phyloP scores from a whole-genome alignment of 1,284 basidiomycete species.

The Malassezia equina region DNA sequence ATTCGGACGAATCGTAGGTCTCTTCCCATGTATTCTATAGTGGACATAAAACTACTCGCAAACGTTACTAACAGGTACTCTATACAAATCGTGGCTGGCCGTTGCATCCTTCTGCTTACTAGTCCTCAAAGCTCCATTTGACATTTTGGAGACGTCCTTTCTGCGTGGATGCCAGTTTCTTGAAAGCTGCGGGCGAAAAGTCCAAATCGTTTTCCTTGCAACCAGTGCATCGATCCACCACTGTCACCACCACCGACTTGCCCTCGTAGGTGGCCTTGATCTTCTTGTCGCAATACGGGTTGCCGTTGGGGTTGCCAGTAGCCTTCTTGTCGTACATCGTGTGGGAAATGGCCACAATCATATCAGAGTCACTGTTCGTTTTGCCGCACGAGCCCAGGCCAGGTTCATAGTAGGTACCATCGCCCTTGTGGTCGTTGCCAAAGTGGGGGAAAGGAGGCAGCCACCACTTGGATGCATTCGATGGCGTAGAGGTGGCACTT shows the following conservation, averaged over 20 bases:
- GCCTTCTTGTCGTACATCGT: conserved; percentile 29
- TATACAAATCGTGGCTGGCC: neutral
- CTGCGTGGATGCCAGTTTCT: conserved; percentile 20
- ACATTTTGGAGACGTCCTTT: conserved; percentile 27
- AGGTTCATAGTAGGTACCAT: conserved; percentile 35
- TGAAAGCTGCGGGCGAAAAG: conserved; percentile 30
- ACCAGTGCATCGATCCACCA: conserved; percentile 35
- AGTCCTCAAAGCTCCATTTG: conserved; percentile 23
- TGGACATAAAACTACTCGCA: neutral
- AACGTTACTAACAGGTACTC: neutral
- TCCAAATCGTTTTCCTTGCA: conserved; percentile 31
- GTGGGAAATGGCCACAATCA: conserved; percentile 36
- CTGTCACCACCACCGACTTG: conserved; percentile 32
- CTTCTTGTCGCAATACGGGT: conserved; percentile 37
- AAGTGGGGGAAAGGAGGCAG: neutral
- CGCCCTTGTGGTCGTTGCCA: conserved; percentile 21
- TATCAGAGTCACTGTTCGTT: conserved; percentile 27
- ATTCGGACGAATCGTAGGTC: conserved; percentile 9
- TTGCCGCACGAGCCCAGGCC: conserved; percentile 39
- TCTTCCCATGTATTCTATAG: neutral
- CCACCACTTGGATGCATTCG: neutral
- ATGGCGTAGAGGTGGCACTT: neutral
- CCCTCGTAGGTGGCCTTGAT: conserved; percentile 32
- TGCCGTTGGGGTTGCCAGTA: conserved; percentile 36
- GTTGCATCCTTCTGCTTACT: neutral